Evolutionary conservation across 2,329 filamentous ascomycete species (phyloP), one percentile per base, ranked within the genome.

Genomic region (Coniochaeta sp.): DNA sequence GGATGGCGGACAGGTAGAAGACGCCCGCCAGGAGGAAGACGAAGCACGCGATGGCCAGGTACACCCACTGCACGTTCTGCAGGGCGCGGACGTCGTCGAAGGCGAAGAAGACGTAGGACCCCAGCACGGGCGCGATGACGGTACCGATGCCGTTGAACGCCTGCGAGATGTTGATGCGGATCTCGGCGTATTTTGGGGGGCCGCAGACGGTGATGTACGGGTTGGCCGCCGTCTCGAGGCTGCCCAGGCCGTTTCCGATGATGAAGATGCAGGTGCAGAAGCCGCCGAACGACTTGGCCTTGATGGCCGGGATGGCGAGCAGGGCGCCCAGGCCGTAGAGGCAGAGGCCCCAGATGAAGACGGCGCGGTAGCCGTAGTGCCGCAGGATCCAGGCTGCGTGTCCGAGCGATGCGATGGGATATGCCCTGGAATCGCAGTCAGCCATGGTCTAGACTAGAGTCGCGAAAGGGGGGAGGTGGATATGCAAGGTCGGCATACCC

Each of bases 181-280:
- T 74, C 68, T 90, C 89, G 6, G 88, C 85, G 71, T 87, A 90
- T 64, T 82, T 81, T 8, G 89, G 87, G 3, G 89, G 89, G 55
- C 78, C 78, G 64, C 78, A 81, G 24, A 80, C 69, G n/a, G 58
- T 57, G 63, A 89, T 85, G 73, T 88, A 91, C 0, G 89, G 88
- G 71, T 93, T 90, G 6, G 89, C 89, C 1, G 88, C 87, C 0
- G 89, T 91, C 74, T 93, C 89, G 19, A 93, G 83, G 0, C 89
- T 89, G 1, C 86, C 86, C 0, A 92, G 79, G 5, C 89, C 89
- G 60, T 86, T 87, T 32, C 89, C 89, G 61, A 91, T 88, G 63
- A 92, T 82, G 72, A 92, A 90, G 65, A 90, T 85, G 65, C 79
- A 82, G 38, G 82, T 83, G 67, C 88, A 91, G 74, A 92, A 93